Conservation (phyloP, 2,329 filamentous ascomycete genomes). For the Dothideomycetes sp. region DNA sequence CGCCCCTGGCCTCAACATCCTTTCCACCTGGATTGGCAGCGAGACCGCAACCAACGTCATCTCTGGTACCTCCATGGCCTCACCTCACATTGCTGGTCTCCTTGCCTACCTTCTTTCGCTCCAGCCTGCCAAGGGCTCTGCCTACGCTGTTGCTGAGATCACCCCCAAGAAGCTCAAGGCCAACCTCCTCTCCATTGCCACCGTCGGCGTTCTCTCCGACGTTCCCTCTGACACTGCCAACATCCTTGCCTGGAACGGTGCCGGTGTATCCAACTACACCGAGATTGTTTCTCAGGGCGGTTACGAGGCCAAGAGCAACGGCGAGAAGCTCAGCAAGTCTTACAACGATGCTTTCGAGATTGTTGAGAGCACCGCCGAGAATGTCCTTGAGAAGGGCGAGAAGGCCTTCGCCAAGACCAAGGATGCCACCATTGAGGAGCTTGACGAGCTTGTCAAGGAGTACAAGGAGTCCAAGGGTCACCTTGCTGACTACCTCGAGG, state of each 20-base stretch:
- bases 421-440: constrained; percentile 37
- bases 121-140: constrained; percentile 80
- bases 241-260: constrained; percentile 97
- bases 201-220: constrained; percentile 64
- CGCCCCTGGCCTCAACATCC: constrained; percentile 89
- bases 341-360: constrained; percentile 5
- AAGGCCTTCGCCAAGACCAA: constrained; percentile 33
- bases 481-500: no score
- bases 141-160: constrained; percentile 79
- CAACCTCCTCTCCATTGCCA: constrained; percentile 73
- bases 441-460: constrained; percentile 25
- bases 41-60: constrained; percentile 97
- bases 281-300: constrained; percentile 65
- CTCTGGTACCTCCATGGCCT: constrained; percentile 98
- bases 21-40: constrained; percentile 97
- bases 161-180: constrained; percentile 92
- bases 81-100: constrained; percentile 91
- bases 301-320: constrained; percentile 46
- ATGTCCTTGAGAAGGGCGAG: constrained; percentile 22
- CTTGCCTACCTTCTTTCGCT: constrained; percentile 97
- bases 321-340: constrained; percentile 14
- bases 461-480: background rate
- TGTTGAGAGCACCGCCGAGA: constrained; percentile 16
- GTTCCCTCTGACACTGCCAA: constrained; percentile 82
- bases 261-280: constrained; percentile 83